Evolutionary conservation across 768 basidiomycete genomes (phyloP).

Genomic region (Gelatoporia subvermispora): DNA sequence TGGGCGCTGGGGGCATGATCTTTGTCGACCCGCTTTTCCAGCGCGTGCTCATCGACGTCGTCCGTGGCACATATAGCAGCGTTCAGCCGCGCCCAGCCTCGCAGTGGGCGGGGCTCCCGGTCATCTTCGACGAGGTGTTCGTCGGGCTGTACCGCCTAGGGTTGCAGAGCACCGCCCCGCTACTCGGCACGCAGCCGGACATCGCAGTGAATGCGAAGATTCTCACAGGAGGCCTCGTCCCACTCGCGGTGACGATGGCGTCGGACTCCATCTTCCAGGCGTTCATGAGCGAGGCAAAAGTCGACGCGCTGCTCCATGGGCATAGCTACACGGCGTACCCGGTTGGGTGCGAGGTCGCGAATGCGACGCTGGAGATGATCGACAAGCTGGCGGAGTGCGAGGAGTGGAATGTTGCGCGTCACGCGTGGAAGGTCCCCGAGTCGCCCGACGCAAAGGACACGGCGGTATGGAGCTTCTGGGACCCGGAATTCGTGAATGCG

Average conservation of each 20-base stretch:
- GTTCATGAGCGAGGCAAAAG: conserved; percentile 71
- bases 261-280: conserved; percentile 74
- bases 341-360: conserved; percentile 88
- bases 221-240: conserved; percentile 88
- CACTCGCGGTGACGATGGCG: conserved; percentile 82
- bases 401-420: conserved; percentile 56
- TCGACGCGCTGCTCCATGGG: conserved; percentile 86
- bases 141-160: conserved; percentile 89
- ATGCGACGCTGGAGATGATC: conserved; percentile 66
- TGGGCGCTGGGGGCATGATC: conserved; percentile 96
- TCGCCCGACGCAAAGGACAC: conserved; percentile 11
- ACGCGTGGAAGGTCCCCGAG: conserved; percentile 44
- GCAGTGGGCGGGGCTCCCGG: conserved; percentile 69
- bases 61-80: conserved; percentile 44
- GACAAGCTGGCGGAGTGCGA: conserved; percentile 44
- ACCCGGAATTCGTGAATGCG: conserved; percentile 58
- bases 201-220: conserved; percentile 92
- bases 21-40: conserved; percentile 98
- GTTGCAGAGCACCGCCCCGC: conserved; percentile 51
- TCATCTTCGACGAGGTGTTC: conserved; percentile 96
- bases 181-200: conserved; percentile 77
- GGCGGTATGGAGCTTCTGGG: conserved; percentile 85
- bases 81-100: conserved; percentile 21
- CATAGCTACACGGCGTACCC: conserved; percentile 96
- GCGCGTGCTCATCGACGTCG: conserved; percentile 75